phyloP scores from a whole-genome alignment of 1,284 basidiomycete species.

The Ustilago xerochloae region DNA sequence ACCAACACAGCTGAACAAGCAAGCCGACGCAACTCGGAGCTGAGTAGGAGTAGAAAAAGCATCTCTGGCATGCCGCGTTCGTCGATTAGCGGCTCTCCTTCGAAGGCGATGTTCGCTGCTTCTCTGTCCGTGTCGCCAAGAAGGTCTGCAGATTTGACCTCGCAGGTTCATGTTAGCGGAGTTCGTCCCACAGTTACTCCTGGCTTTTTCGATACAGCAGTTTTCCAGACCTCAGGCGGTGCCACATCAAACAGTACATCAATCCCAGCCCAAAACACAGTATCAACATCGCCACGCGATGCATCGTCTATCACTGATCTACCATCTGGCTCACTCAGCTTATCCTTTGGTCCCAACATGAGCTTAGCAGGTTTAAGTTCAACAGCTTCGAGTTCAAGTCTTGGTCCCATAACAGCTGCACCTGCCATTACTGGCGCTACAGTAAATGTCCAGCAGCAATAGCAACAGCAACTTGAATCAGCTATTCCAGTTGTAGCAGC shows the following conservation, averaged over 20 bases:
- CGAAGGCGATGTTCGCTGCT: background rate
- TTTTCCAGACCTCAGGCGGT: too few relatives aligned
- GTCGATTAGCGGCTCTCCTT: background rate
- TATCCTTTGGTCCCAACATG: constrained; percentile 13
- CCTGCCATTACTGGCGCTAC: too few relatives aligned
- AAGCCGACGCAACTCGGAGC: background rate
- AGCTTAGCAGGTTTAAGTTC: background rate
- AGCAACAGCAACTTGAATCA: background rate
- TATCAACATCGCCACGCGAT: background rate
- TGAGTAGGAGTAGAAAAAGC: constrained; percentile 3
- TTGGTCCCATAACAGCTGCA: too few relatives aligned
- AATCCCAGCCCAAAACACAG: background rate
- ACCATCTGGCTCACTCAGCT: constrained; percentile 4
- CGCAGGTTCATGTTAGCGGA: background rate
- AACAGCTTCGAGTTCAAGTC: too few relatives aligned
- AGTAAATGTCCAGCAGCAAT: background rate
- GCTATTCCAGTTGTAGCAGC: constrained; percentile 3
- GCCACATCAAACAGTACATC: background rate
- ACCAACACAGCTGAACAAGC: background rate
- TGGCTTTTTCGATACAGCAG: background rate
- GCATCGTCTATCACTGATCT: background rate
- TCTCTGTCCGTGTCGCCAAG: constrained; percentile 11
- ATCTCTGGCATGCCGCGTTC: background rate
- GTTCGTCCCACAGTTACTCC: too few relatives aligned
- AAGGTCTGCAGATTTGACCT: background rate